A percentile compares a stretch with the other conserved stretches of the same genome.
Conservation (phyloP, 768 basidiomycete genomes). For the Agrocybe pediades region DNA sequence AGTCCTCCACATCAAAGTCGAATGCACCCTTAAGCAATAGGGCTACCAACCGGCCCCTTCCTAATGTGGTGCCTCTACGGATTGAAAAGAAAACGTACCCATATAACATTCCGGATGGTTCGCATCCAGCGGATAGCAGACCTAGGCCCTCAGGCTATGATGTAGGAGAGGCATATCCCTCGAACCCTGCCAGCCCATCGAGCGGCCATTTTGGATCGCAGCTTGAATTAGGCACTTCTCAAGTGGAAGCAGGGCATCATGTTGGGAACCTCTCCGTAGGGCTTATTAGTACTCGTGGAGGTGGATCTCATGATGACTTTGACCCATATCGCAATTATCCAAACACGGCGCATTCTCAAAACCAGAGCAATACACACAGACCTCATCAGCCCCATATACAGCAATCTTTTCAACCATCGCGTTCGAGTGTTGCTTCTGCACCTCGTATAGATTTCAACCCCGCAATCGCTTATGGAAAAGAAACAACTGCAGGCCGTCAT, state of each 20-base stretch:
- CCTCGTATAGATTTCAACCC: conserved; percentile 43
- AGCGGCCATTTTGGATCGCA: too few relatives aligned
- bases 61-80: conserved; percentile 20
- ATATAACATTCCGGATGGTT: conserved; percentile 1
- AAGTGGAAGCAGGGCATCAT: background rate
- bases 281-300: background rate
- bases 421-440: background rate
- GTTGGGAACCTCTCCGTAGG: background rate
- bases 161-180: background rate
- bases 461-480: conserved; percentile 45
- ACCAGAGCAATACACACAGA: background rate
- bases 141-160: background rate
- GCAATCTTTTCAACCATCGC: background rate
- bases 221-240: too few relatives aligned
- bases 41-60: conserved; percentile 1
- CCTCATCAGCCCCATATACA: background rate
- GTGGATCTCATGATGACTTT: background rate
- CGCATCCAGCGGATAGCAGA: background rate
- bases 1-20: background rate
- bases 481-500: background rate
- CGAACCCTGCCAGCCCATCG: too few relatives aligned
- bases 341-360: background rate
- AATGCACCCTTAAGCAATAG: background rate
- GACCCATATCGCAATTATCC: conserved; percentile 7
- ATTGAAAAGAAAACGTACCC: conserved; percentile 27